Evolutionary conservation across 2,329 filamentous ascomycete genomes (phyloP), one percentile per base, ranked within the genome.

Genomic region (Trichoderma afroharzianum): DNA sequence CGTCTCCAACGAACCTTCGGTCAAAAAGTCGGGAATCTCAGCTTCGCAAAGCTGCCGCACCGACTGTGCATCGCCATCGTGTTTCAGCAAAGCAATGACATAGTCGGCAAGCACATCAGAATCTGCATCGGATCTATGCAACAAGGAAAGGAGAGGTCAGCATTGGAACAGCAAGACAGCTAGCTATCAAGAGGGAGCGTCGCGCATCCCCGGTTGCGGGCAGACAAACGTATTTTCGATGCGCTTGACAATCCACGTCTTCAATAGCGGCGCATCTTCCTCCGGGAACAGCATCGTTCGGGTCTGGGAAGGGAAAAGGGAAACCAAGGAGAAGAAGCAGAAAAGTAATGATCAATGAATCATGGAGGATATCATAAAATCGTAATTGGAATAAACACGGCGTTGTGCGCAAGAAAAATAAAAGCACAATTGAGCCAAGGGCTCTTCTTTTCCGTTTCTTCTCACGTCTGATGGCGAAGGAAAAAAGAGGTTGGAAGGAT

Each of bases 41-140:
- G 88, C 85, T 77, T 93, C 86, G 80, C 92, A 94, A 66, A 92
- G 87, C 76, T 86, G 83, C 77, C 89, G 88, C 68, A 94, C 90
- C 24, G 88, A 85, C n/a, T 86, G 85, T 53, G 87, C 83, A 64
- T 89, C 85, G 73, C 91, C 91, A 74, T 94, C 91, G 73, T 92
- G 90, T 74, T 88, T 88, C 59, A 95, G 83, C 24, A 96, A 87
- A 7, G 92, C 93, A 73, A 95, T 85, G n/a, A 95, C 91, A 79
- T 95, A 96, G 76, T 96, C 93, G 61, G 92, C 93, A 3, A 96
- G 89, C 6, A 95, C 92, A 77, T 94, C 93, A 36, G 91, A 88
- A 79, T 96, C 93, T 64, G 92, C 92, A 77, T 95, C 92, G 32
- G 92, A 93, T 68, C 92, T 93, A 74, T 21, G n/a, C 8, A 28